Conservation (phyloP, 495 filamentous ascomycete genomes). For the Pyrenula aspistea region DNA sequence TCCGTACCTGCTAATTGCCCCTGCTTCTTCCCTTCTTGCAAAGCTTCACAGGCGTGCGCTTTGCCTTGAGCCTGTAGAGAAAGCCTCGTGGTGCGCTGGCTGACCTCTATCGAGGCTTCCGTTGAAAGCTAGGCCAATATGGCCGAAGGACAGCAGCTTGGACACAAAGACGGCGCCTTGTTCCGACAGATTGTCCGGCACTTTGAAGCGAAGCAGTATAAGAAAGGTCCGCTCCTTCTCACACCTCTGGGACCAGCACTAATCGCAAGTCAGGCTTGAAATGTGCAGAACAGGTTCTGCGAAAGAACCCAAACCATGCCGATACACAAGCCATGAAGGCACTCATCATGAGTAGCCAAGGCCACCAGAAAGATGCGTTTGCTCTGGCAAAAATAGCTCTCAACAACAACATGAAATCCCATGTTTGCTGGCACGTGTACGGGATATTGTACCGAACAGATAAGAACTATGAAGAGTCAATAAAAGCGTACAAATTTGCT, state of each 20-base stretch:
- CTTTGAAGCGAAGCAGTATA: constrained; percentile 98
- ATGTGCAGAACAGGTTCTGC: constrained; percentile 85
- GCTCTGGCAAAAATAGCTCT: constrained; percentile 82
- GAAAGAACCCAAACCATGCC: constrained; percentile 88
- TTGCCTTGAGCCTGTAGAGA: no score
- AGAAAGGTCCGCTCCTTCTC: constrained; percentile 50
- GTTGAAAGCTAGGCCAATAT: background rate
- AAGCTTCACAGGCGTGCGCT: no score
- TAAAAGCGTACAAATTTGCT: constrained; percentile 96
- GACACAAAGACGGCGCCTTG: constrained; percentile 80
- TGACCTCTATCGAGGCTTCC: no score
- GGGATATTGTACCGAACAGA: constrained; percentile 83
- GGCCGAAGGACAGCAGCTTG: constrained; percentile 50
- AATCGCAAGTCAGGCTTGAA: constrained; percentile 55
- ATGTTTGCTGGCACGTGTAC: constrained; percentile 99
- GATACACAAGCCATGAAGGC: constrained; percentile 99
- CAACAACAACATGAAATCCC: constrained; percentile 92
- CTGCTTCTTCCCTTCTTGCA: no score
- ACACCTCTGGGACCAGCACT: background rate
- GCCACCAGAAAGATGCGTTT: constrained; percentile 88
- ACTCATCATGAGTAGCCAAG: constrained; percentile 83
- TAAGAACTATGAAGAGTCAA: constrained; percentile 97
- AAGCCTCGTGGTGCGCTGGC: no score
- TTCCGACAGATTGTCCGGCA: constrained; percentile 88
- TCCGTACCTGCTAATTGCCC: no score